Base-by-base conservation (phyloP, 352 stramenopile genomes). In the Hyaloperonospora brassicae region DNA sequence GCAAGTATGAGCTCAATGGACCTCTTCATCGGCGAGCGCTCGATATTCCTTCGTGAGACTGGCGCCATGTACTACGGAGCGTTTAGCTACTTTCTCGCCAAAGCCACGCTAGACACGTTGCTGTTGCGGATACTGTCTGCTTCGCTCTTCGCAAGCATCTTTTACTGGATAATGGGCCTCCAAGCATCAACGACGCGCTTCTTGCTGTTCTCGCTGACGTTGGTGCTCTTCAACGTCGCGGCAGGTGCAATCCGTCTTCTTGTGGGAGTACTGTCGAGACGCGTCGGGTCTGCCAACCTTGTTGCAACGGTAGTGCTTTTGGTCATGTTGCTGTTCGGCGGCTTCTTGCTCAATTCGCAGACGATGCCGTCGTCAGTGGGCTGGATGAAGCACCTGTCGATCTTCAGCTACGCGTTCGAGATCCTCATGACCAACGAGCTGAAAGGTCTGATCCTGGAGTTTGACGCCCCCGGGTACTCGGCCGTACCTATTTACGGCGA, bases 321-420 rank as follows among this genome's bases (percentile, higher is more conserved):
- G 8, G 50, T 91, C 45, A 91, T 88, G 73, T 59, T 94, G 47
- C 62, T 94, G 12, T 94, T 92, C 61, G 81, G 84, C n/a, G 84
- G 84, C n/a, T 90, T 92, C 48, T 53, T 94, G 50, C 76, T 94
- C 47, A 89, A 94, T 59, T 76, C 83, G 13, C 76, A 90, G 65
- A 86, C 79, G 22, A 89, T 94, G 70, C 74, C 73, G 27, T 46
- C 56, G 36, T 78, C 57, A 21, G 73, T 89, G 9, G 73, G 60
- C 10, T 90, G 76, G 76, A 46, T 94, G 47, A 81, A 91, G 51
- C 78, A 88, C 48, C 62, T 91, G 13, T 92, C 81, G 23, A 85
- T 91, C 58, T 94, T 91, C 61, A 87, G 70, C 52, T 94, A 94
- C 55, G 84, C 77, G 30, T 94, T 92, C 41, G 84, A 94, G 53